Evolutionary conservation across 116 monocot species (phyloP).

Genomic region (Iris pallida): DNA sequence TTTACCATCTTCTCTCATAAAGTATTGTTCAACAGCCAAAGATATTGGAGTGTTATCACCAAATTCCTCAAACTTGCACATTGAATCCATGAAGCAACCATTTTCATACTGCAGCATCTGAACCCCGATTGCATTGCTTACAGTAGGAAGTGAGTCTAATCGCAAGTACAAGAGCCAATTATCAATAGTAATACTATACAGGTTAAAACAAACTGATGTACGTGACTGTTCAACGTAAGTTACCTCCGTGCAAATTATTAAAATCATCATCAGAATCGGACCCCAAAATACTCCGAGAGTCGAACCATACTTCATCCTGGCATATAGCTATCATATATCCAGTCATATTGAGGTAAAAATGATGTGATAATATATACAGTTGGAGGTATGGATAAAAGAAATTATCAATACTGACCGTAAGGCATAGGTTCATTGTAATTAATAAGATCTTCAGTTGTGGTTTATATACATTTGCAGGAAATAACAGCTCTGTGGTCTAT

Average conservation of each 20-base stretch:
- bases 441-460: too few species aligned
- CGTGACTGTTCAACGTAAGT: background rate
- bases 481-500: too few species aligned
- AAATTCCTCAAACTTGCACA: slow-evolving; percentile 44
- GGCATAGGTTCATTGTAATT: too few species aligned
- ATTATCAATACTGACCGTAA: too few species aligned
- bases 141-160: slow-evolving; percentile 28
- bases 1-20: slow-evolving; percentile 26
- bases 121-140: slow-evolving; percentile 21
- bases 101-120: slow-evolving; percentile 31
- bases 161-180: background rate
- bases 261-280: slow-evolving; percentile 90
- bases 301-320: slow-evolving; percentile 89
- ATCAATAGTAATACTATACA: too few species aligned
- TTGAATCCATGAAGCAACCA: slow-evolving; percentile 25
- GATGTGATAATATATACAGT: too few species aligned
- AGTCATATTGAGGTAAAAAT: too few species aligned
- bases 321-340: slow-evolving; percentile 35
- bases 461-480: too few species aligned
- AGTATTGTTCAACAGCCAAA: slow-evolving; percentile 38
- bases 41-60: slow-evolving; percentile 24
- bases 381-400: too few species aligned
- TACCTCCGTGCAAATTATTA: slow-evolving; percentile 77
- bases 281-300: slow-evolving; percentile 66
- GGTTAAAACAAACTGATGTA: too few species aligned